These are phyloP conservation scores for Dactylorhiza incarnata DNA, from an alignment of 106 monocot species.

Conservation along the genomic window DNA sequence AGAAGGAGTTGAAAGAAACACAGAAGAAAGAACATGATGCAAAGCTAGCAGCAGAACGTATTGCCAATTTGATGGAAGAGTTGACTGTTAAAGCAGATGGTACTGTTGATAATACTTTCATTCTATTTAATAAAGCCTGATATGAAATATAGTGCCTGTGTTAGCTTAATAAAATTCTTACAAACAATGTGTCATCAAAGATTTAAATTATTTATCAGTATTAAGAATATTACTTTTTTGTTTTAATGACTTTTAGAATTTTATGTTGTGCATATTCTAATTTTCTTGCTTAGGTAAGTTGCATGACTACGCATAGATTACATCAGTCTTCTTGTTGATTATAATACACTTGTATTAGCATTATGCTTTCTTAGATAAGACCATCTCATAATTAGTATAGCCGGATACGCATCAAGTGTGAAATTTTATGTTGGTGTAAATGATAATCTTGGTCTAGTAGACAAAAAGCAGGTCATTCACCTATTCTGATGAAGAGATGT, in stretches of 20 bases:
- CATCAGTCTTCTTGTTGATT: not conserved
- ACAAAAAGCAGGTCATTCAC: not conserved
- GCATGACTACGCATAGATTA: not conserved
- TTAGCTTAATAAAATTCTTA: not conserved
- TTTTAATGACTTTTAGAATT: not conserved
- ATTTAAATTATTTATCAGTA: not conserved
- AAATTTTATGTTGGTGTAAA: not conserved
- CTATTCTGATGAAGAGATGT: too few species aligned
- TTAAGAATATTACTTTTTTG: not conserved
- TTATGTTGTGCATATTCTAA: not conserved
- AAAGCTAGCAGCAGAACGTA: constrained; percentile 41
- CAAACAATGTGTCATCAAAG: not conserved
- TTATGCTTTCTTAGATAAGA: not conserved
- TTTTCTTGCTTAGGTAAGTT: not conserved
- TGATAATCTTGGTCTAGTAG: not conserved
- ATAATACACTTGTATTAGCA: not conserved
- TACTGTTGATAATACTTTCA: constrained; percentile 16
- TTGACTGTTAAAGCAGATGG: constrained; percentile 82
- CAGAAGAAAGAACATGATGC: constrained; percentile 60
- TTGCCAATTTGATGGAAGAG: constrained; percentile 63
- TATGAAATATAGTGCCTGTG: not conserved
- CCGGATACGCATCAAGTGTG: not conserved
- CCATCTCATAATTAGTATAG: not conserved
- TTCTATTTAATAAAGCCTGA: not conserved
- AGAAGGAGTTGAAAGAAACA: constrained; percentile 56